Base-by-base conservation (phyloP, 805 yeast genomes). In the Teunomyces tritomae region DNA sequence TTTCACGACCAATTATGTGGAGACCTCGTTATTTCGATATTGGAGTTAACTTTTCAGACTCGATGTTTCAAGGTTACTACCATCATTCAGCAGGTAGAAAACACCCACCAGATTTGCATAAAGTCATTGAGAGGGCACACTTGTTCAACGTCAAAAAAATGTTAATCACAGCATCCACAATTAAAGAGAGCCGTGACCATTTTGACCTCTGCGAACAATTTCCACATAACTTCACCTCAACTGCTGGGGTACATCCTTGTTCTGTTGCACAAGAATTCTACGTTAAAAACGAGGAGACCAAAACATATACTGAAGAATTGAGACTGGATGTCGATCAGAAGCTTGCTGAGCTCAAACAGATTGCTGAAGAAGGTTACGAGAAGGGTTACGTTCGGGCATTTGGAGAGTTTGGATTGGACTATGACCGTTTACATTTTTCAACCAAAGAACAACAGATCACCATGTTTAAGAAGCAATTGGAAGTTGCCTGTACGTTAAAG, bases 191-290 rank as follows among this genome's bases (percentile, higher is more conserved):
- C 16, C 57, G 63, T 30, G 69, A 73, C n/a, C 86, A 90, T 6
- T 63, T 87, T 13, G 76, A 74, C 11, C 59, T 91, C 28, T 83
- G 87, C 34, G 52, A 60, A 2, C 50, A 63, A 43, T 64, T 68
- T 47, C 68, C 70, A 3, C 60, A 58, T 8, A 57, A 52, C 11
- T 67, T 65, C 53, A 78, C 70, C 50, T 80, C 87, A 20, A 94
- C 99, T 0, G 91, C 84, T 1, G 99, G 99, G 9, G 95, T 92
- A 1, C 99, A 94, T 69, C 99, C 99, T 0, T 92, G 99, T 65
- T 74, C 85, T 13, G 96, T 90, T 0, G 73, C 75, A 9, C 54
- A 55, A 36, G 77, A 73, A 46, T 73, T 72, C 53, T 73, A 67
- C 46, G 57, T 53, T 3, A 49, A 64, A 24, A 47, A 52, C 5